Percentiles rank a stretch among this genome's conserved stretches.
Conservation (phyloP, 768 basidiomycete genomes). For the Hebeloma cylindrosporum region DNA sequence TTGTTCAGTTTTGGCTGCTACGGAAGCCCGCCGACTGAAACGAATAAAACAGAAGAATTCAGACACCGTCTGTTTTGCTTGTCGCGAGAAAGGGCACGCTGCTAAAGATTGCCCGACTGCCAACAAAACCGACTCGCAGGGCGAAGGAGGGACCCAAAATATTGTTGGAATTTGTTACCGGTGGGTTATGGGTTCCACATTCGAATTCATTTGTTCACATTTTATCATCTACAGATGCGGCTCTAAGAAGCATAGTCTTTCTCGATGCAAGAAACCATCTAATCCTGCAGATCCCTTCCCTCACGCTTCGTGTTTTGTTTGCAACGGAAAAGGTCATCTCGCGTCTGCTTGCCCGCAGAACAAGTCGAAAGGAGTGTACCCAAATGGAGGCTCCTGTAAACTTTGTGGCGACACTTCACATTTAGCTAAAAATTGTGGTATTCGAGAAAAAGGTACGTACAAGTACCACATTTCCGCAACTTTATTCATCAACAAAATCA, state of each 20-base stretch:
- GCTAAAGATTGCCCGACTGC: slow-evolving; percentile 76
- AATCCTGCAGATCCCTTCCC: slow-evolving; percentile 72
- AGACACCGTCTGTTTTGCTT: slow-evolving; percentile 80
- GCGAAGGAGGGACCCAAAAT: slow-evolving; percentile 16
- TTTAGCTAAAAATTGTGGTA: slow-evolving; percentile 78
- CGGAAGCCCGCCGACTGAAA: slow-evolving; percentile 64
- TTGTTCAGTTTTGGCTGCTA: slow-evolving; percentile 17
- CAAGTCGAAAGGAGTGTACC: slow-evolving; percentile 78
- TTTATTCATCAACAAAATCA: neutral
- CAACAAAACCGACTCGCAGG: slow-evolving; percentile 19
- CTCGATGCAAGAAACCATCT: slow-evolving; percentile 68
- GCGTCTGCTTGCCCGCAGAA: slow-evolving; percentile 84
- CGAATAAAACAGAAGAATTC: slow-evolving; percentile 58
- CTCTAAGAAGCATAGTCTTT: slow-evolving; percentile 73
- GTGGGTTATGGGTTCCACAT: slow-evolving; percentile 35
- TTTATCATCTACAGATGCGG: slow-evolving; percentile 69
- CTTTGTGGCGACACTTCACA: slow-evolving; percentile 85
- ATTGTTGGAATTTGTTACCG: slow-evolving; percentile 69
- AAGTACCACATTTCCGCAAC: no score
- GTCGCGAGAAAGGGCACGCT: slow-evolving; percentile 79
- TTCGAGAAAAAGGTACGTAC: slow-evolving; percentile 55
- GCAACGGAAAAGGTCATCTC: slow-evolving; percentile 80
- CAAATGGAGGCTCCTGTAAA: slow-evolving; percentile 89
- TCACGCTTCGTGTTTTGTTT: slow-evolving; percentile 91
- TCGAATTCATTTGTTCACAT: neutral